Conservation (phyloP, 1,139 yeast species). For the Hyphopichia burtonii region DNA sequence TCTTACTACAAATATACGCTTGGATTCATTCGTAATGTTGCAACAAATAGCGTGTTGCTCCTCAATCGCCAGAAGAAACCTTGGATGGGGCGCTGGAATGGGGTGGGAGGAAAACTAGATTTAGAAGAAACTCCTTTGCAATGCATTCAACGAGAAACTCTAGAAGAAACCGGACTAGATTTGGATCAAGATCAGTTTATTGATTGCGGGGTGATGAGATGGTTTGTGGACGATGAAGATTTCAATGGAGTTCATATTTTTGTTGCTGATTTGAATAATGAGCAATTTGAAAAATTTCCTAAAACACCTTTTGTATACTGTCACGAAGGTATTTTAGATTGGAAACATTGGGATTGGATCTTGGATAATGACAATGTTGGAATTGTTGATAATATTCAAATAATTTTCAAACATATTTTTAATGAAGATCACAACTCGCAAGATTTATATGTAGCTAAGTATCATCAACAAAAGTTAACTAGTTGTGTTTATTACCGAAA, state of each 20-base stretch:
- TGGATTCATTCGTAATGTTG: slow-evolving; percentile 38
- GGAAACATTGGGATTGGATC: slow-evolving; percentile 44
- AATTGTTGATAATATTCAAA: slow-evolving; percentile 39
- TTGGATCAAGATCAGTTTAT: slow-evolving; percentile 27
- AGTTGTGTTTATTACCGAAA: slow-evolving; percentile 16
- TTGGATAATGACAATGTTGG: slow-evolving; percentile 41
- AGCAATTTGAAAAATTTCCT: slow-evolving; percentile 22
- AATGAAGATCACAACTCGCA: slow-evolving; percentile 14
- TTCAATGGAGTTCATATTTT: slow-evolving; percentile 44
- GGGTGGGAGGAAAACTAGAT: slow-evolving; percentile 50
- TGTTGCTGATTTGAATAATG: slow-evolving; percentile 33
- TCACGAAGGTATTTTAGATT: slow-evolving; percentile 48
- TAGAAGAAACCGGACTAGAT: slow-evolving; percentile 45
- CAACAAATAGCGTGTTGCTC: slow-evolving; percentile 32
- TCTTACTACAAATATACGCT: slow-evolving; percentile 29
- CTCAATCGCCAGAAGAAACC: slow-evolving; percentile 46
- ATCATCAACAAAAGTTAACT: slow-evolving; percentile 15
- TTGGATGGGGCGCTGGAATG: slow-evolving; percentile 56
- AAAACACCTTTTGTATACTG: slow-evolving; percentile 22
- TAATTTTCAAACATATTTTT: slow-evolving; percentile 28
- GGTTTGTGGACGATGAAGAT: slow-evolving; percentile 31
- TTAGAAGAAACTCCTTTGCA: slow-evolving; percentile 33
- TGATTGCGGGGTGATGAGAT: slow-evolving; percentile 38
- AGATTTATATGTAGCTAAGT: slow-evolving; percentile 22
- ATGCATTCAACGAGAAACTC: slow-evolving; percentile 44